phyloP scores from a whole-genome alignment of 1,284 basidiomycete genomes.

The Leccinum angustisporum region DNA sequence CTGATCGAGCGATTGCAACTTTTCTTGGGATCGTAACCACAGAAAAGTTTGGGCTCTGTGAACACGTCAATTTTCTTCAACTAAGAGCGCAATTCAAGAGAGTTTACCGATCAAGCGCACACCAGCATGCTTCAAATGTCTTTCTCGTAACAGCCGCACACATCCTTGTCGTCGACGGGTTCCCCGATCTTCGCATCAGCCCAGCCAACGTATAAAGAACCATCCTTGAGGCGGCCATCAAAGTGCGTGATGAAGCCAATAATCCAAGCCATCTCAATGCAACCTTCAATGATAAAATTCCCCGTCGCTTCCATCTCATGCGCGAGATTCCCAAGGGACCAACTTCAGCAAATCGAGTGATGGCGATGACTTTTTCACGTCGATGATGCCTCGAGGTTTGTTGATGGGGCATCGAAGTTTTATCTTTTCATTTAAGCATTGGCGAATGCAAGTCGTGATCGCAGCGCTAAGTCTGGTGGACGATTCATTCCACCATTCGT shows the following conservation, averaged over 20 bases:
- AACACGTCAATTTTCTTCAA: conserved; percentile 9
- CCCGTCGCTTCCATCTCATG: conserved; percentile 39
- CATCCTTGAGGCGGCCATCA: conserved; percentile 92
- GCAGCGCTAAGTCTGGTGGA: too few relatives aligned
- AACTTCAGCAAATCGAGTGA: too few relatives aligned
- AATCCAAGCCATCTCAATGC: conserved; percentile 99
- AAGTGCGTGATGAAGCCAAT: conserved; percentile 99
- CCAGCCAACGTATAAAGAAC: conserved; percentile 94
- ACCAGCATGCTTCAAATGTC: conserved; percentile 89
- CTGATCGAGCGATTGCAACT: conserved; percentile 92
- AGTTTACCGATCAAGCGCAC: conserved; percentile 87
- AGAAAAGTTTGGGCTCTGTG: conserved; percentile 94
- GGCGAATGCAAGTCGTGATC: too few relatives aligned
- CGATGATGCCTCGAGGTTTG: too few relatives aligned
- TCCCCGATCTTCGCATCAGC: conserved; percentile 93
- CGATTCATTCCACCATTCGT: too few relatives aligned
- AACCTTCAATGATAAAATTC: conserved; percentile 93
- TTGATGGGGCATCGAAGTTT: too few relatives aligned
- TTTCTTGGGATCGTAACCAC: conserved; percentile 95
- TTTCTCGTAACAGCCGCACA: conserved; percentile 92
- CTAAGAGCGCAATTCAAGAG: neutral
- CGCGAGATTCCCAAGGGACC: too few relatives aligned
- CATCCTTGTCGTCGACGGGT: conserved; percentile 98
- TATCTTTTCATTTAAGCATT: too few relatives aligned
- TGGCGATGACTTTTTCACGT: too few relatives aligned